Percentiles rank a stretch among this genome's conserved stretches.
These are phyloP conservation scores for Solanum bulbocastanum DNA, from an alignment of 257 asterid genomes.

Conservation along the genomic window DNA sequence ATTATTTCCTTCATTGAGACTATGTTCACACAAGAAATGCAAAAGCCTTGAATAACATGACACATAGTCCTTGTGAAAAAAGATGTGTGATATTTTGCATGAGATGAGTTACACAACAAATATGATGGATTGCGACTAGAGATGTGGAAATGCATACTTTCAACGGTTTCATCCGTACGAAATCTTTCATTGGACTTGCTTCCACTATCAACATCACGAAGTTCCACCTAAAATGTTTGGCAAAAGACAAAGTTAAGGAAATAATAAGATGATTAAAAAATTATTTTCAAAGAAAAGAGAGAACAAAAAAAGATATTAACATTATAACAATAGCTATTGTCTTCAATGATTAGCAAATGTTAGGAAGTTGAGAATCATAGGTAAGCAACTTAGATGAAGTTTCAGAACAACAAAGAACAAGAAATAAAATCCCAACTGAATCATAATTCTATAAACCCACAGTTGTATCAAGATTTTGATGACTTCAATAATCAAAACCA, in stretches of 20 bases:
- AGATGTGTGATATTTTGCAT: not conserved
- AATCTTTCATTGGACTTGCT: constrained; percentile 79
- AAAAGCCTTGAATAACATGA: not conserved
- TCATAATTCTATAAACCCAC: not conserved
- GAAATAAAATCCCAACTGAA: not conserved
- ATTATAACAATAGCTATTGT: not conserved
- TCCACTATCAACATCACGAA: constrained; percentile 93
- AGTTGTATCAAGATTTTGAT: not conserved
- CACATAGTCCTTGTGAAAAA: not conserved
- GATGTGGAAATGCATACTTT: constrained; percentile 45
- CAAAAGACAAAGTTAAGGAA: constrained; percentile 6
- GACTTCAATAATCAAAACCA: not conserved
- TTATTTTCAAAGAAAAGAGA: not conserved
- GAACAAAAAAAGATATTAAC: not conserved
- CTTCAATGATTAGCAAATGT: not conserved
- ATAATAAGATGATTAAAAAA: not conserved
- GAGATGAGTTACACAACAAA: not conserved
- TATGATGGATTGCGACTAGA: not conserved
- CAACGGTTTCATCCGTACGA: constrained; percentile 84
- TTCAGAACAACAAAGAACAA: not conserved
- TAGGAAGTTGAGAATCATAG: not conserved
- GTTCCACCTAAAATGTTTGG: constrained; percentile 67
- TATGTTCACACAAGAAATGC: not conserved
- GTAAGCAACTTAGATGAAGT: not conserved
- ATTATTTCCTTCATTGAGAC: not conserved